A percentile compares a stretch with the other conserved stretches of the same genome.
These are phyloP conservation scores for Dendryphion nanum DNA, from an alignment of 2,329 filamentous ascomycete species.

Conservation along the genomic window DNA sequence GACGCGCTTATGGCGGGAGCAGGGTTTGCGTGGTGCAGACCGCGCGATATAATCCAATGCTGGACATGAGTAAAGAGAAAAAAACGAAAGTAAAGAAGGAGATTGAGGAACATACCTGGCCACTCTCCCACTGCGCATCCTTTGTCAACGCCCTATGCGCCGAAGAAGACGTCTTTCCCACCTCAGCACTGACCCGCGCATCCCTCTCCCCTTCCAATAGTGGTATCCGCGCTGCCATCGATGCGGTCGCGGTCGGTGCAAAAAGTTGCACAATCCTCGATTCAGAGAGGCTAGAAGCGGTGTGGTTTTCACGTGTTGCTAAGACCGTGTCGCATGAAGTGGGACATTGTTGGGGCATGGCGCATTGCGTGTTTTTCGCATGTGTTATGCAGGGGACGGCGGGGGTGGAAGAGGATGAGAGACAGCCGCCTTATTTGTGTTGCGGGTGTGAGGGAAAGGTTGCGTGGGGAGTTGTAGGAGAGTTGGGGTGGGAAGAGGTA, in stretches of 20 bases:
- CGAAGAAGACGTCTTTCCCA: slow-evolving; percentile 20
- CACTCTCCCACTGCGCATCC: slow-evolving; percentile 58
- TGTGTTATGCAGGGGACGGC: slow-evolving; percentile 64
- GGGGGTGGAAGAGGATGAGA: slow-evolving; percentile 56
- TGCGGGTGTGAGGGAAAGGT: slow-evolving; percentile 60
- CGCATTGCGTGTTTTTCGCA: slow-evolving; percentile 64
- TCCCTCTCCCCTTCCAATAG: no score
- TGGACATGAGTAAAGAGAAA: slow-evolving; percentile 43
- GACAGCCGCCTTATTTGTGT: slow-evolving; percentile 64
- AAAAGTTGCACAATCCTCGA: slow-evolving; percentile 7
- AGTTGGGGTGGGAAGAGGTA: no score
- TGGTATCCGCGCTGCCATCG: slow-evolving; percentile 13
- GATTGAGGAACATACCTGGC: slow-evolving; percentile 62
- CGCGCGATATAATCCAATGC: slow-evolving; percentile 59
- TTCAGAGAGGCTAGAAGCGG: slow-evolving; percentile 28
- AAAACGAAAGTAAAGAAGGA: slow-evolving; percentile 27
- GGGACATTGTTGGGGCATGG: slow-evolving; percentile 65
- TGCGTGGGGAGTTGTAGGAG: slow-evolving; percentile 18
- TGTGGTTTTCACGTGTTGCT: slow-evolving; percentile 60
- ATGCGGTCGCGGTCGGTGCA: slow-evolving; percentile 4
- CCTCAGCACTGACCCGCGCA: slow-evolving; percentile 12
- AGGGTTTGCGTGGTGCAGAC: slow-evolving; percentile 62
- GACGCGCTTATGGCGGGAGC: slow-evolving; percentile 63
- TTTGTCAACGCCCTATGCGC: slow-evolving; percentile 48
- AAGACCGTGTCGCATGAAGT: slow-evolving; percentile 61